A percentile compares a stretch with the other conserved stretches of the same genome.
Conservation (phyloP, 1,139 yeast genomes). For the Geotrichum reessii region DNA sequence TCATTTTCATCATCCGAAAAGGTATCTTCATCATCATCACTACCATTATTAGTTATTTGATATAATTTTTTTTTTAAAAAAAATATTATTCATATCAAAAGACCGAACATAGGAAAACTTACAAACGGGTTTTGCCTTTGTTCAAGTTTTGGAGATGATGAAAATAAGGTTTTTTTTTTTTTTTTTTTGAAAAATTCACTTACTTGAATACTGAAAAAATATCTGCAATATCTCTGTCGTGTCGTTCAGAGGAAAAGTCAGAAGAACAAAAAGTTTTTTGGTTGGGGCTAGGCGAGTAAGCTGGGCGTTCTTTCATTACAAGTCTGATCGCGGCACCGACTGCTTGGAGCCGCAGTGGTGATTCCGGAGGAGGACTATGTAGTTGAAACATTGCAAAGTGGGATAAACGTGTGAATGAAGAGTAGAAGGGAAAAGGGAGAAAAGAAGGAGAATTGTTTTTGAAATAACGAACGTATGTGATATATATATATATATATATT, state of each 20-base stretch:
- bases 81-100: not conserved
- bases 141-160: not conserved
- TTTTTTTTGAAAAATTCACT: not conserved
- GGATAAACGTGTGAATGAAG: not conserved
- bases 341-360: constrained; percentile 9
- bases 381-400: not conserved
- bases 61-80: too few relatives aligned
- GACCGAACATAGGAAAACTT: not conserved
- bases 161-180: not conserved
- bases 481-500: not conserved
- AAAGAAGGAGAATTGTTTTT: not conserved
- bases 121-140: not conserved
- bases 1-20: not conserved
- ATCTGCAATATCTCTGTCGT: constrained; percentile 2
- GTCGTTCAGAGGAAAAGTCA: not conserved
- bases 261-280: not conserved
- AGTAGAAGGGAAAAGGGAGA: not conserved
- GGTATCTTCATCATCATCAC: not conserved
- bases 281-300: constrained; percentile 4
- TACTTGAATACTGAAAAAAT: not conserved
- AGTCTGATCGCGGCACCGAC: constrained; percentile 16
- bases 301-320: constrained; percentile 1
- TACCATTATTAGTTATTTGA: not conserved
- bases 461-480: not conserved
- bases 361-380: constrained; percentile 1